Evolutionary conservation across 257 asterid genomes (phyloP), one percentile per base, ranked within the genome.

Genomic region (Linaria vulgaris): DNA sequence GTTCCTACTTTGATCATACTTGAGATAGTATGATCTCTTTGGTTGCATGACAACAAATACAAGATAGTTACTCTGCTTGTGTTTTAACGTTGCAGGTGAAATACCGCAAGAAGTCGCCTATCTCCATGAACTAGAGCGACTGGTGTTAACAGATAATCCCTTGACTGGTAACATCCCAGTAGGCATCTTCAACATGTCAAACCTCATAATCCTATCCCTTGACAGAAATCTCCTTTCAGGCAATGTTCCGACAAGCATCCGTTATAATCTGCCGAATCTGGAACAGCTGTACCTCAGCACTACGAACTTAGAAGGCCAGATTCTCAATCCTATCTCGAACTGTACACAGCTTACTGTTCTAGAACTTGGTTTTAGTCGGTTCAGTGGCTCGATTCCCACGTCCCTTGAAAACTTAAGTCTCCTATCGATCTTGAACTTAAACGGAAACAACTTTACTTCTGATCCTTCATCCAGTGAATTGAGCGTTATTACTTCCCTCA

Each of bases 381-480:
- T 72, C 53, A 67, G n/a, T 20, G 78, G 78, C 31, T 2, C 53
- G 23, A 34, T 72, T 20, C 66, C 78, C 6, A 53, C 48, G 14
- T 66, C 77, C 16, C 14, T 72, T 1, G 49, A 59, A 4, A 23
- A 53, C 31, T n/a, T 72, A 16, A 17, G 47, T 14, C 59, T 31
- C 37, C 64, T 72, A 0, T 16, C 34, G 44, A 9, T 21, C 16
- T 44, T 73, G 12, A 12, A 45, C 39, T 30, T 73, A 20, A 15
- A 5, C 6, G 43, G 20, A 2, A 73, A 67, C 56, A 49, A 37
- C 19, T 73, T 73, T 24, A 63, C 65, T 10, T 23, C 56, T 20
- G 70, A 57, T 12, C 15, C 55, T 41, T 46, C 64, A 20, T 65
- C 70, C 27, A 22, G 12, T 46, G 59, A 72, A 12, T 45, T 65